Base-by-base conservation (phyloP, 495 filamentous ascomycete genomes). In the Friedmanniomyces simplex region DNA sequence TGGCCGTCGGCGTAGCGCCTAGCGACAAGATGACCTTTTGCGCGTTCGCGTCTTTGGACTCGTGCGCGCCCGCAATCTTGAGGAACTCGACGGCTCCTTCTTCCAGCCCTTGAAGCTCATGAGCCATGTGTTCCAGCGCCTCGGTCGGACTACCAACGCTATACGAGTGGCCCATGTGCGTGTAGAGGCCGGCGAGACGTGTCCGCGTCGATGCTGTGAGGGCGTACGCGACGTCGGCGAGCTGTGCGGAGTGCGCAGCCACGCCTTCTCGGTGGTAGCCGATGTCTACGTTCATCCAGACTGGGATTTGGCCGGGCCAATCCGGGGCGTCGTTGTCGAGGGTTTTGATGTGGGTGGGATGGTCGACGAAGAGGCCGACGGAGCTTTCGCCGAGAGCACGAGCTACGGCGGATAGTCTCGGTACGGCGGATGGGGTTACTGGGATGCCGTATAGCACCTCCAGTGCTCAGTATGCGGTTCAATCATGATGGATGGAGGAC, bases 81-180 rank as follows among this genome's bases (percentile, higher is more conserved):
- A 63, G 43, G 34, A 63, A 60, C 34, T 54, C 45, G n/a, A 56
- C 30, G 24, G 61, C 57, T 14, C 57, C 61, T 42, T 59, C 37
- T 55, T 73, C 67, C 20, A 87, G 73, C 18, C 76, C 74, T 22
- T 70, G 66, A 53, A 94, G 77, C 74, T 94, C 89, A 11, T 64
- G 69, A 4, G 68, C 69, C 12, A 94, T 67, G 48, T 78, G 71
- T 0, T 69, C 58, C 69, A 88, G 74, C 7, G 86, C 83, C 47
- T 79, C 75, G 6, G 68, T 64, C 10, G 77, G 71, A 0, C 73
- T 72, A 24, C 69, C 76, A 1, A 68, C 72, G 20, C 63, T 66
- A 68, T 95, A 94, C 30, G 82, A 87, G 54, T 88, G 79, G 3
- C 88, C 87, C 3, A 83, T 84, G 67, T 94, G 89, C n/a, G 77